Percentiles rank a stretch among this genome's conserved stretches.
Conservation (phyloP, 2,329 filamentous ascomycete species). For the Ophioceras dolichostomum region DNA sequence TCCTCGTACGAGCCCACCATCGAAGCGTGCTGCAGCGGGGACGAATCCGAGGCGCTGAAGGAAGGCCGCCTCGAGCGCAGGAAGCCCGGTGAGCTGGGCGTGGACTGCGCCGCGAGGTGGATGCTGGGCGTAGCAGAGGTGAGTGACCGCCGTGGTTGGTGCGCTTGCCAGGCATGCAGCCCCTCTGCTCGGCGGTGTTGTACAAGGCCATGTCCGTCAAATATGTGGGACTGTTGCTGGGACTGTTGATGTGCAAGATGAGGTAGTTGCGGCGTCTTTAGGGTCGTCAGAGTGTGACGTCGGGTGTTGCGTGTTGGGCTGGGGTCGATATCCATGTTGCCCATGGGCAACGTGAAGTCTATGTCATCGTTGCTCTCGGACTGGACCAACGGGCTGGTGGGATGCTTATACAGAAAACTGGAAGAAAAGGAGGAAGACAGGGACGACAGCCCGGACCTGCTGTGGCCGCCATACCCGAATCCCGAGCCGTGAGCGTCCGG, state of each 20-base stretch:
- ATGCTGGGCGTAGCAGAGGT: slow-evolving; percentile 45
- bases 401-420: slow-evolving; percentile 73
- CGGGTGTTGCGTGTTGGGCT: slow-evolving; percentile 29
- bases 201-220: too few species aligned
- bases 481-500: slow-evolving; percentile 1
- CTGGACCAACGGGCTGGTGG: slow-evolving; percentile 85
- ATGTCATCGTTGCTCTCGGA: slow-evolving; percentile 75
- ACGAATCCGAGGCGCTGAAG: slow-evolving; percentile 57
- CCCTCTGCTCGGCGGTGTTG: too few species aligned
- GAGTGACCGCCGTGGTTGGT: slow-evolving; percentile 66
- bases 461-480: neutral
- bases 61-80: slow-evolving; percentile 55
- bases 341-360: slow-evolving; percentile 44
- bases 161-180: slow-evolving; percentile 62
- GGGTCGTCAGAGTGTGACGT: slow-evolving; percentile 62
- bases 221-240: too few species aligned
- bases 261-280: too few species aligned
- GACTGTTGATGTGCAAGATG: too few species aligned
- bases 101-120: slow-evolving; percentile 21
- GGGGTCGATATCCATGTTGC: slow-evolving; percentile 34
- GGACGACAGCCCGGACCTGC: slow-evolving; percentile 32
- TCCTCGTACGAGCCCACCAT: slow-evolving; percentile 99
- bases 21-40: slow-evolving; percentile 75
- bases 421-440: slow-evolving; percentile 62
- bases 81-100: slow-evolving; percentile 37